Evolutionary conservation across 441 rosid species (phyloP).

Genomic region (Erodium texanum): DNA sequence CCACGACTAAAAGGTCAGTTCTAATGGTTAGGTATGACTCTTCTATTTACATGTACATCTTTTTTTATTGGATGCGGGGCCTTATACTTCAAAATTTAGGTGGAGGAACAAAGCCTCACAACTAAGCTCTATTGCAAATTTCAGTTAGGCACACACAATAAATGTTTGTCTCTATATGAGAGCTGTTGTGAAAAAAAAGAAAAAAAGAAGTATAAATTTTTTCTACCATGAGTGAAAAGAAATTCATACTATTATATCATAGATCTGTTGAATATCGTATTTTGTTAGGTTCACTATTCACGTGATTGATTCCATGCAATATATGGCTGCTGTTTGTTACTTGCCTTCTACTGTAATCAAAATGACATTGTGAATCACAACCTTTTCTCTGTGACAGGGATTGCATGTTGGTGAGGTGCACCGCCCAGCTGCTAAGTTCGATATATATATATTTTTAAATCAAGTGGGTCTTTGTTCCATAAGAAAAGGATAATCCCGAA

Average conservation of each 20-base stretch:
- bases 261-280: neutral
- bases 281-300: neutral
- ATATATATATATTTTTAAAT: neutral
- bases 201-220: too few species aligned
- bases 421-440: neutral
- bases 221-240: neutral
- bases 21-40: too few species aligned
- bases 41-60: too few species aligned
- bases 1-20: too few species aligned
- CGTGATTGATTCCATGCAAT: neutral
- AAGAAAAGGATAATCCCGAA: conserved; percentile 1
- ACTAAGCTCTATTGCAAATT: neutral
- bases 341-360: neutral
- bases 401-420: neutral
- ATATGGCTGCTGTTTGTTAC: conserved; percentile 3
- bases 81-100: too few species aligned
- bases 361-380: neutral
- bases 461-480: conserved; percentile 1
- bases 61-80: too few species aligned
- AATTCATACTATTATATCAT: neutral
- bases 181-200: neutral
- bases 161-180: neutral
- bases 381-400: neutral
- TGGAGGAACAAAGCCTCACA: neutral
- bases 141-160: neutral